Base-by-base conservation (phyloP, 768 basidiomycete genomes). In the Termitomyces heimii region DNA sequence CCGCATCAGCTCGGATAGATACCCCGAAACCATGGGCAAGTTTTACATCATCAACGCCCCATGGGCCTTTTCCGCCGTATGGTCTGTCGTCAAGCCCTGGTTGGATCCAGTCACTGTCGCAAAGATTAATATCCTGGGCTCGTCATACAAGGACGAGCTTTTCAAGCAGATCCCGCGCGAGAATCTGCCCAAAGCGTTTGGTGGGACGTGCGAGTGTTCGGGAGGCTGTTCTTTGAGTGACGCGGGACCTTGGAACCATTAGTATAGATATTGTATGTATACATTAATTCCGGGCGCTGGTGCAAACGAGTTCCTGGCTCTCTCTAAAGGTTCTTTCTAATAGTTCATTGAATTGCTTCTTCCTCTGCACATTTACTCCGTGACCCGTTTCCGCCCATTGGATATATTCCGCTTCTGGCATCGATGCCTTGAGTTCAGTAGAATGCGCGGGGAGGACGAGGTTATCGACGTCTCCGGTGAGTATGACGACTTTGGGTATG, bases 31-130 rank as follows among this genome's bases (percentile, higher is more conserved):
- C 62, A 93, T 98, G 96, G 96, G 96, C 76, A 92, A 91, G 69
- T 98, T 99, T 78, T 99, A 92, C 79, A 94, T 98, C 80, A 90
- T 97, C 81, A 98, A 98, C 67, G 91, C 93, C 0, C 96, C 96
- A 0, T 98, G 89, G 86, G 80, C 85, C 52, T 99, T 99, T 77
- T 82, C 83, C 51, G 82, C 88, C 39, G 89, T 96, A 22, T 99
- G 95, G 95, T 68, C 75, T 20, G 69, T 94, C 62, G 83, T 98
- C 77, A 96, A 92, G 76, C 85, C 84, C 3, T 98, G 92, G 92
- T 76, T 99, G 64, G 96, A 98, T 72, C 86, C 87, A 64, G 97
- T 95, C 28, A 99, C 96, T 29, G 94, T 96, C 51, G 80, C 81
- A 60, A 98, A 99, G 84, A 95, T 99, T 68, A 83, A 88, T 62